Conservation (phyloP, 169 alveolate genomes). For the Babesia gibsoni region DNA sequence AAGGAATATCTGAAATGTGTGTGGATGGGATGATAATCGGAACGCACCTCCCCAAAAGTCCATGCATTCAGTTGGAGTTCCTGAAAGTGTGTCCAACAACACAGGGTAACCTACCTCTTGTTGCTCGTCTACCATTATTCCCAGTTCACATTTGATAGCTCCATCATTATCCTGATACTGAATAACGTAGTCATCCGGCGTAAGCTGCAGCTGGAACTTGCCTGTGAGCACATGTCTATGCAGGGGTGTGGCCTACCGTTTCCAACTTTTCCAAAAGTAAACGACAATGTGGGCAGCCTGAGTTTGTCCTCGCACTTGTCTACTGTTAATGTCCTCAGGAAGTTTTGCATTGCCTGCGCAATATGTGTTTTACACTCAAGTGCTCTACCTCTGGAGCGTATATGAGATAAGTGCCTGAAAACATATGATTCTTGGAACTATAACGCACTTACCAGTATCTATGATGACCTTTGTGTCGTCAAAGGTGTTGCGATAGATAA, state of each 20-base stretch:
- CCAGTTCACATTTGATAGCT: slow-evolving; percentile 61
- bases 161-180: slow-evolving; percentile 49
- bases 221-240: slow-evolving; percentile 10
- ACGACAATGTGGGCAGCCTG: slow-evolving; percentile 24
- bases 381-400: slow-evolving; percentile 55
- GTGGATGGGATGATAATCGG: too few species aligned
- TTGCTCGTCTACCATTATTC: slow-evolving; percentile 71
- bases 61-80: slow-evolving; percentile 58
- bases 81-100: background rate
- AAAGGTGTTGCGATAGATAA: slow-evolving; percentile 15
- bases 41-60: slow-evolving; percentile 64
- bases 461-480: slow-evolving; percentile 51
- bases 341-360: slow-evolving; percentile 27
- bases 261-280: slow-evolving; percentile 8
- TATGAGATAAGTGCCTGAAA: slow-evolving; percentile 48
- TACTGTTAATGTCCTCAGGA: slow-evolving; percentile 11
- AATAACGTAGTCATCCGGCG: slow-evolving; percentile 74
- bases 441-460: slow-evolving; percentile 34
- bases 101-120: slow-evolving; percentile 39
- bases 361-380: background rate
- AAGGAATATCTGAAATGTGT: slow-evolving; percentile 56
- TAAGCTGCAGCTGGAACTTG: slow-evolving; percentile 58
- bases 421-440: background rate
- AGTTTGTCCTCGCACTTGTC: slow-evolving; percentile 27
- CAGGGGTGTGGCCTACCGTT: background rate